Base-by-base conservation (phyloP, 2,329 filamentous ascomycete species). In the Curvularia sp. region DNA sequence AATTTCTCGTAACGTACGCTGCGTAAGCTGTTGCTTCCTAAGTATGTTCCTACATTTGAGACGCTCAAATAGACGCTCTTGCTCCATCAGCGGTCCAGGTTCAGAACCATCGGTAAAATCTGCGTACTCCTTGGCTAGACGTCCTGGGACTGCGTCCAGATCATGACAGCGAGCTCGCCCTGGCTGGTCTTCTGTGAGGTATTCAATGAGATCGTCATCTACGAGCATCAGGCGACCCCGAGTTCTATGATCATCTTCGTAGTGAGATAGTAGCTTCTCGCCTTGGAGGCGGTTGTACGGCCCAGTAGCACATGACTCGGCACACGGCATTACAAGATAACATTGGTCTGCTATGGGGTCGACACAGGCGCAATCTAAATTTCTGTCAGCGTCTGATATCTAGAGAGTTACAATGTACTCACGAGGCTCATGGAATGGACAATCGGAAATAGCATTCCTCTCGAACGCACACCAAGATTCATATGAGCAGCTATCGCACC, bases 181-280 rank as follows among this genome's bases (percentile, higher is more conserved):
- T 12, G 12, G 12, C 2, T 49, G 25, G 15, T 53, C 54, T 4
- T 48, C 18, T 32, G 47, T 36, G 21, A 73, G 36, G 25, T 66
- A 71, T 0, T 39, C 10, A 13, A 58, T 30, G 5, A 74, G 38
- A 12, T 69, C 64, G 2, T 59, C 54, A 7, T 73, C 69, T 12
- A 73, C 49, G 19, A 73, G 60, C 64, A 73, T 71, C 21, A 72
- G 27, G 2, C 66, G 61, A 12, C 53, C 61, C 43, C 64, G 64
- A 15, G 63, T 67, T n/a, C 36, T 53, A 5, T 55, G 47, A 8
- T 67, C 52, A 1, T 59, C 36, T 27, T 70, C 48, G 25, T 67
- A 72, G 6, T 57, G 53, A 1, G 48, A 30, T 18, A 71, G 18
- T 6, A 73, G 48, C 49, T 65, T 68, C 59, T 67, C 39, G 5